Base-by-base conservation (phyloP, 169 alveolate species). In the Plasmodium relictum region DNA sequence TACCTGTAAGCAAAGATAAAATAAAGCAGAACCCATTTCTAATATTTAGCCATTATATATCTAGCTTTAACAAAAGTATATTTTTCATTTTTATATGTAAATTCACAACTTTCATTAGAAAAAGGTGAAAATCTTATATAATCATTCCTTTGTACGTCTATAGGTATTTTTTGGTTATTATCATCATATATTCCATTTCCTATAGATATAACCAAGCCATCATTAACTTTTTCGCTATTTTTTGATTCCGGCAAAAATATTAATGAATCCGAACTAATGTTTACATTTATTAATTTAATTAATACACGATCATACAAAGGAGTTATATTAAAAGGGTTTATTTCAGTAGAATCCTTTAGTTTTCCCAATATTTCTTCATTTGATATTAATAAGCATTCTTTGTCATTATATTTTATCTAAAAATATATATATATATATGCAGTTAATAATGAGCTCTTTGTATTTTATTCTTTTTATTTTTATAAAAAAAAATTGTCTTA, bases 261-360 rank as follows among this genome's bases (percentile, higher is more conserved):
- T 69, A 83, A 54, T 14, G 91, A 83, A 37, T 54, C 80, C 37
- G 91, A 83, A 39, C 16, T 39, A 48, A 61, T 72, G 24, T 68
- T 83, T 42, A 37, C 24, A 18, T 83, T 70, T 44, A 83, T 61
- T 42, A 83, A 56, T 56, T 83, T 83, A 54, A 83, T 83, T 39
- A 83, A 59, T 52, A 83, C 85, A 61, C 91, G 80, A 41, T 83
- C 91, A 83, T 83, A 83, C 18, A 68, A 61, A 41, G 91, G 91
- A 16, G 73, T 83, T n/a, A 83, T 42, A 7, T 83, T 83, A 44
- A 44, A 41, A 37, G 91, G 91, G 20, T 44, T 83, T 58, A 83
- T 65, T 37, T 83, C 91, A 54, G 16, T 50, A 16, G 80, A 66
- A 20, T 66, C 85, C 20, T 68, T 83, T 42, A 83, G 48, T 66